Percentiles rank a stretch among this genome's conserved stretches.
Conservation (phyloP, 2,329 filamentous ascomycete species). For the Arthrobotrys musiformis region DNA sequence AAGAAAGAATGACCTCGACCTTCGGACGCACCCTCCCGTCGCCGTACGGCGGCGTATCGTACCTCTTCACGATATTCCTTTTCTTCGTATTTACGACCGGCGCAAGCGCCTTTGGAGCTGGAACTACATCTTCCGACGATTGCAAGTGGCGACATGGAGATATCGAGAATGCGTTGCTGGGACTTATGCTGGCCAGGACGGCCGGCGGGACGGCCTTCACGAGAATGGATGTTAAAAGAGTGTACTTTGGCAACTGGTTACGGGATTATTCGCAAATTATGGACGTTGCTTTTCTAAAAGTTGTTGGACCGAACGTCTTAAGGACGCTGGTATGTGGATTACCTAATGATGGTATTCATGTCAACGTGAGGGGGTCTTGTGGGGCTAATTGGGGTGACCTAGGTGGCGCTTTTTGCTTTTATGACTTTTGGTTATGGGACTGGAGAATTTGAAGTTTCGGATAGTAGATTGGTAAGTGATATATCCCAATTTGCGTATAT, state of each 20-base stretch:
- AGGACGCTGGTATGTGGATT: conserved; percentile 71
- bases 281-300: conserved; percentile 90
- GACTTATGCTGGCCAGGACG: conserved; percentile 48
- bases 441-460: conserved; percentile 84
- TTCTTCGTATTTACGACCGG: conserved; percentile 46
- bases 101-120: conserved; percentile 51
- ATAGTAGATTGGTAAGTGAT: conserved; percentile 81
- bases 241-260: conserved; percentile 64
- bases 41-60: conserved; percentile 31
- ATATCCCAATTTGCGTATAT: background rate
- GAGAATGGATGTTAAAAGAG: conserved; percentile 50
- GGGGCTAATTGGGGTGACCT: conserved; percentile 24
- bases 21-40: conserved; percentile 38
- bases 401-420: conserved; percentile 86
- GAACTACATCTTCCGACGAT: conserved; percentile 51
- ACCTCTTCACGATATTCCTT: conserved; percentile 42
- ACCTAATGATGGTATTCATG: conserved; percentile 1
- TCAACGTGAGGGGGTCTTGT: background rate
- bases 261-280: conserved; percentile 93
- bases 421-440: conserved; percentile 86
- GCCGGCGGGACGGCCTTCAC: conserved; percentile 51
- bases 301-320: conserved; percentile 89
- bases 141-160: conserved; percentile 55
- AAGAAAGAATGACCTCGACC: conserved; percentile 27
- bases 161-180: conserved; percentile 53